Evolutionary conservation across 176 grass and related monocot genomes (phyloP).

Genomic region (Carex scoparia): DNA sequence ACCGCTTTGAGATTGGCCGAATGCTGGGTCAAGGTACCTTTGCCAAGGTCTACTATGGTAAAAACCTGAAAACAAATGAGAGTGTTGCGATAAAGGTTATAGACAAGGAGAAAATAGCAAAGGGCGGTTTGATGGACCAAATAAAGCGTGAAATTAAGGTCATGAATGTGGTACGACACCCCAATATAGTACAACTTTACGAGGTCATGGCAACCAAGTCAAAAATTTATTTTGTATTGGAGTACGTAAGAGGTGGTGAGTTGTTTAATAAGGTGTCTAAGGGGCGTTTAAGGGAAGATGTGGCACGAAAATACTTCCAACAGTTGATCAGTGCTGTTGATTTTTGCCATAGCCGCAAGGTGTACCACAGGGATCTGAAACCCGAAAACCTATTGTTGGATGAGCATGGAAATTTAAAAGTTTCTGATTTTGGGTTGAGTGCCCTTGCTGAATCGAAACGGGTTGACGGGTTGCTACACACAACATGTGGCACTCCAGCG

Average conservation of each 20-base stretch:
- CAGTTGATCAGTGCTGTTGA: slow-evolving; percentile 76
- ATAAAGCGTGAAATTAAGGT: slow-evolving; percentile 76
- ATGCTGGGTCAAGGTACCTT: slow-evolving; percentile 87
- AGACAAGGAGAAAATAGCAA: slow-evolving; percentile 84
- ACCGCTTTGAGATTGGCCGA: slow-evolving; percentile 66
- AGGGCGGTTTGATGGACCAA: slow-evolving; percentile 69
- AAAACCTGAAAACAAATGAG: slow-evolving; percentile 44
- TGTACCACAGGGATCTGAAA: slow-evolving; percentile 85
- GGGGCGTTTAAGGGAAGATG: slow-evolving; percentile 74
- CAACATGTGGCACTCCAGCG: slow-evolving; percentile 83
- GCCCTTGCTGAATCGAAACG: slow-evolving; percentile 60
- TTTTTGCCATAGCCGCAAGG: slow-evolving; percentile 76
- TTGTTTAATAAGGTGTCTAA: slow-evolving; percentile 74
- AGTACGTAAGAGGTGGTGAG: slow-evolving; percentile 72
- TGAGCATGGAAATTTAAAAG: slow-evolving; percentile 61
- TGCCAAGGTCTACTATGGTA: slow-evolving; percentile 87
- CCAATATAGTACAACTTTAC: slow-evolving; percentile 71
- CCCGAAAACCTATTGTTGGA: slow-evolving; percentile 86
- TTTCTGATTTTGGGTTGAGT: slow-evolving; percentile 92
- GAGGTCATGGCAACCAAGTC: slow-evolving; percentile 96
- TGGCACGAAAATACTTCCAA: slow-evolving; percentile 80
- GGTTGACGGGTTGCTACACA: slow-evolving; percentile 79
- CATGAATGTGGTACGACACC: slow-evolving; percentile 84
- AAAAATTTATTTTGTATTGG: slow-evolving; percentile 90
- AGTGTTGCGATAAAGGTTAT: slow-evolving; percentile 92